phyloP scores from a whole-genome alignment of 345 rosid species.

The Citrus australasica region DNA sequence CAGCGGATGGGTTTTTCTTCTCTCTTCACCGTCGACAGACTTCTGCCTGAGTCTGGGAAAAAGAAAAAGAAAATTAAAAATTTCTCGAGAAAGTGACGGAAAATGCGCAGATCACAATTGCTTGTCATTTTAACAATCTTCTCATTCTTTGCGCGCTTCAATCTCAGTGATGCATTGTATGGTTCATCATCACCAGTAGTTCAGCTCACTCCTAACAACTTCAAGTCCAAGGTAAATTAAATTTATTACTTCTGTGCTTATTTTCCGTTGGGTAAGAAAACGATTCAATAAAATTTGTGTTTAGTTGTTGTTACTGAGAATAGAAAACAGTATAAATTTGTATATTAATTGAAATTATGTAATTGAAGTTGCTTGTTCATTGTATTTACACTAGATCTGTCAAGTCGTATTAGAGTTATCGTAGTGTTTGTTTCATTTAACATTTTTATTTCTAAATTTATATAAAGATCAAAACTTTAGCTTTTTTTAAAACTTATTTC shows the following conservation, averaged over 20 bases:
- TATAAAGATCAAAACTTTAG: not conserved
- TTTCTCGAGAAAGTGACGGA: constrained; percentile 26
- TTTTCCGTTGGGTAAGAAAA: not conserved
- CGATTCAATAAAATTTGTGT: not conserved
- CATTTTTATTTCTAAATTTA: not conserved
- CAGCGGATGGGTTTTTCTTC: constrained; percentile 11
- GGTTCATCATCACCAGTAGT: constrained; percentile 95
- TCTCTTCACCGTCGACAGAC: not conserved
- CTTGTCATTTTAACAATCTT: constrained; percentile 26
- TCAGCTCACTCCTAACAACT: constrained; percentile 95
- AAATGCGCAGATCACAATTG: constrained; percentile 36
- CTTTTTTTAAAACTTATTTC: not conserved
- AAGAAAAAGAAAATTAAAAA: not conserved
- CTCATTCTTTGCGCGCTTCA: constrained; percentile 17
- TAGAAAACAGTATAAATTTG: not conserved
- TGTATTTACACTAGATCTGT: constrained; percentile 5
- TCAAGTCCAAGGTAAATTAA: constrained; percentile 80
- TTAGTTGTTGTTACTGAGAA: not conserved
- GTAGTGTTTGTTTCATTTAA: not conserved
- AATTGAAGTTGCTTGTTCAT: not conserved
- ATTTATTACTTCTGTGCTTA: not conserved
- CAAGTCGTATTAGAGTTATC: not conserved
- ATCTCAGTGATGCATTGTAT: constrained; percentile 52
- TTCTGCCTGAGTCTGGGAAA: constrained; percentile 2
- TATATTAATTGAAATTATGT: not conserved